These are phyloP conservation scores for Saitoella complicata DNA, from an alignment of 805 yeast species.

Conservation along the genomic window DNA sequence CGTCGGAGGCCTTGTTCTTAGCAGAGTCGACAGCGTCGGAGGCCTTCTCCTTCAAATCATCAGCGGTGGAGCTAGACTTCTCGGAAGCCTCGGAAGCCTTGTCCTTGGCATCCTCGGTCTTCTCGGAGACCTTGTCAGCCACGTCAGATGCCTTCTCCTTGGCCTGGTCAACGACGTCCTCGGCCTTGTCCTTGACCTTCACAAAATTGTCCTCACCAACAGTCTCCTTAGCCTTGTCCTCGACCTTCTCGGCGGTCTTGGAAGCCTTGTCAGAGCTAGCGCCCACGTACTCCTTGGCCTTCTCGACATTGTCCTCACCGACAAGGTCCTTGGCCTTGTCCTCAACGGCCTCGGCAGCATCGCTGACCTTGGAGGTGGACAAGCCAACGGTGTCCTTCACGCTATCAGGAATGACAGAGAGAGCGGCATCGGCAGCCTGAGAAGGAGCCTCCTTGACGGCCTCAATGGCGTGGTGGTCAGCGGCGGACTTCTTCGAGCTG, in stretches of 20 bases:
- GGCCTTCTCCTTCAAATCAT: too few relatives aligned
- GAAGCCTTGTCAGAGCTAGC: neutral
- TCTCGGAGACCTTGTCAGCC: neutral
- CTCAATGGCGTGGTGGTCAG: neutral
- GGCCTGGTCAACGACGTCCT: neutral
- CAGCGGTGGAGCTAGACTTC: neutral
- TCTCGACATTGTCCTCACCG: neutral
- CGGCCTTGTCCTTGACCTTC: neutral
- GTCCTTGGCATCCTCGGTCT: neutral
- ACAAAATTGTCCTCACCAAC: neutral
- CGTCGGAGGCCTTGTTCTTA: neutral
- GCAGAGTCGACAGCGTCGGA: too few relatives aligned
- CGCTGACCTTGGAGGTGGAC: neutral
- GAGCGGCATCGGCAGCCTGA: too few relatives aligned
- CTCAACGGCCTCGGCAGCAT: neutral
- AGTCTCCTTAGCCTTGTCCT: neutral
- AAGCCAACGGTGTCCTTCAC: neutral
- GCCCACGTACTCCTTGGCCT: neutral
- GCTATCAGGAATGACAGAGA: neutral
- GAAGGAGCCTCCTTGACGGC: neutral
- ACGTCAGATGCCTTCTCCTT: neutral
- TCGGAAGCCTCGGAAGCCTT: neutral
- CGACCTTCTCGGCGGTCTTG: neutral
- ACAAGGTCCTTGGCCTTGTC: neutral
- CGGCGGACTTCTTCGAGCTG: neutral